Base-by-base conservation (phyloP, 177 flowering plant species). In the Telopea speciosissima region DNA sequence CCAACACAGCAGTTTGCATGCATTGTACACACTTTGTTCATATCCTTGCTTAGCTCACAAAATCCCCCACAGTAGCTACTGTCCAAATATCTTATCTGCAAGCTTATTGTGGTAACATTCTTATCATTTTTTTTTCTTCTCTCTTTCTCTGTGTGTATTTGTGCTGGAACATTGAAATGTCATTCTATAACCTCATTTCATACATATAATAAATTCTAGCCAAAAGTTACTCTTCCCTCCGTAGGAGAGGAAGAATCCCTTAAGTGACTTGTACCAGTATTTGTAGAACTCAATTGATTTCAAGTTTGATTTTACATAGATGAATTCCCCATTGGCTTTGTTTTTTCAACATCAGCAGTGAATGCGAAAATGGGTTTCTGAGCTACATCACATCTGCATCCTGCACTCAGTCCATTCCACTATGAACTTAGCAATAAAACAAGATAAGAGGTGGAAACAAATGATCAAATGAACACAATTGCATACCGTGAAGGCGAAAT, bases 381-480 rank as follows among this genome's bases (percentile, higher is more conserved):
- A 83, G 76, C 86, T 84, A 83, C 86, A 83, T 79, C 60, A 83
- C 65, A 76, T 83, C 86, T 36, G 84, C 76, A 74, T 83, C 86
- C 86, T 83, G 80, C 63, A 69, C 16, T 60, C 62, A 40, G 44
- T 23, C 13, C 13, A 12, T 60, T 60, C 24, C 12, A 4, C 24
- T 4, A 8, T n/a, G n/a, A n/a, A n/a, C n/a, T n/a, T n/a, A n/a
- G n/a, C n/a, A n/a, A n/a, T n/a, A n/a, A n/a, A n/a, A n/a, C n/a
- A n/a, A n/a, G n/a, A 17, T 3, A 21, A n/a, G 16, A 60, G 6
- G 7, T 21, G 16, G 6, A 4, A 60, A 60, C 23, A 60, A 60
- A 60, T 4, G 13, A 17, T n/a, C n/a, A n/a, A 13, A 21, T 14
- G 26, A n/a, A 24, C 52, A n/a, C 42, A 11, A n/a, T 24, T n/a